phyloP scores from a whole-genome alignment of 2,329 filamentous ascomycete species.

The Cytospora mali region DNA sequence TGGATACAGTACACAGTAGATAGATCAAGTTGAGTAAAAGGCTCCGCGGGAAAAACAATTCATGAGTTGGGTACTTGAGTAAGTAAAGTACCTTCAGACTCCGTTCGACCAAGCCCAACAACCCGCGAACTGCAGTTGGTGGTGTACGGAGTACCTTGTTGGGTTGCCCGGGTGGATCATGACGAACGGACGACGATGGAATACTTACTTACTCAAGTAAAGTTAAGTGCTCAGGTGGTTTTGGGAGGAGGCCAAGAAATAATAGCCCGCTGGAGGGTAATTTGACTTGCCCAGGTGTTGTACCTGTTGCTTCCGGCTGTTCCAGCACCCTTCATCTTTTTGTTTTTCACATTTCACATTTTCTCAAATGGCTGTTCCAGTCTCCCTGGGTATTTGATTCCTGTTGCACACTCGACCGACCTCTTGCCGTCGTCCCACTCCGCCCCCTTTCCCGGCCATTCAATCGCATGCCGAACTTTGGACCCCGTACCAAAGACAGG shows the following conservation, averaged over 20 bases:
- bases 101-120: too few relatives aligned
- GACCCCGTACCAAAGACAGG: neutral
- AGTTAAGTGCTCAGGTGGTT: too few relatives aligned
- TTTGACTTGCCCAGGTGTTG: too few relatives aligned
- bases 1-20: too few relatives aligned
- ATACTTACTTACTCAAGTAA: too few relatives aligned
- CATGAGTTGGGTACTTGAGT: too few relatives aligned
- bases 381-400: neutral
- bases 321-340: neutral
- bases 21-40: too few relatives aligned
- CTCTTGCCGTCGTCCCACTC: conserved; percentile 17
- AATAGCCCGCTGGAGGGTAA: too few relatives aligned
- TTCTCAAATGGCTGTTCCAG: neutral
- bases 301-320: neutral
- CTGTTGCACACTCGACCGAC: neutral
- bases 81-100: too few relatives aligned
- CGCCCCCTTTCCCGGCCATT: conserved; percentile 9
- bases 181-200: conserved; percentile 10
- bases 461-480: neutral
- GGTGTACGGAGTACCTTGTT: neutral
- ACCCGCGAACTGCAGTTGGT: too few relatives aligned
- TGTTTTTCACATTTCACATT: neutral
- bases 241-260: too few relatives aligned
- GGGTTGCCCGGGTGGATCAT: neutral
- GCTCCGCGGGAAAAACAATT: too few relatives aligned